These are phyloP conservation scores for Ceratocystis albifundus DNA, from an alignment of 2,329 filamentous ascomycete genomes.

Conservation along the genomic window DNA sequence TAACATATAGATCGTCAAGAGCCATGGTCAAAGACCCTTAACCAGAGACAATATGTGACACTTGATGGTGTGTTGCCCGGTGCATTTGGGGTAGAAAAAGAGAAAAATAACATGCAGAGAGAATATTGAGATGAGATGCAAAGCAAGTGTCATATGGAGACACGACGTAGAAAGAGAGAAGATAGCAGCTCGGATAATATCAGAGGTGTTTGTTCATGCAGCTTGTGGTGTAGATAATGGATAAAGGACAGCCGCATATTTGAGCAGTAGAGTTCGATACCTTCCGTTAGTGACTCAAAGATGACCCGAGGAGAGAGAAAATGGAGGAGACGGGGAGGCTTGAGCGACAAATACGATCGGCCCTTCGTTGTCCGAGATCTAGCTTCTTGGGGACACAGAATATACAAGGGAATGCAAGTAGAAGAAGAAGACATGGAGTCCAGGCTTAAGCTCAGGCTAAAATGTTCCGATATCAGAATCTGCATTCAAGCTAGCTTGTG, in stretches of 20 bases:
- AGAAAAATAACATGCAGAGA: neutral
- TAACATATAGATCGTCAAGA: neutral
- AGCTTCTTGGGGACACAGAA: neutral
- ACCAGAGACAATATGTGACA: neutral
- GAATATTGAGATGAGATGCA: neutral
- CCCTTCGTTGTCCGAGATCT: neutral
- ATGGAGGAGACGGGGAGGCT: neutral
- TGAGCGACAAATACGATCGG: slow-evolving; percentile 5
- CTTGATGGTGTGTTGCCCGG: neutral
- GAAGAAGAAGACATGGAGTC: neutral
- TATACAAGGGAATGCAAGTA: neutral
- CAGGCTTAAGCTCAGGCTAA: neutral
- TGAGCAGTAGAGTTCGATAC: no score
- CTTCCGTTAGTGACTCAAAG: neutral
- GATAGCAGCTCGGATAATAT: neutral
- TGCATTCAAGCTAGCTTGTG: neutral
- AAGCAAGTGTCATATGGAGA: neutral
- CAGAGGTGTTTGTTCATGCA: neutral
- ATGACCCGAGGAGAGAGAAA: neutral
- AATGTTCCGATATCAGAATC: neutral
- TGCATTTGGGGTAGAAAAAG: neutral
- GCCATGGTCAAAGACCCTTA: neutral
- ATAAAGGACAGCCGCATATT: neutral
- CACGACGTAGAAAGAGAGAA: neutral
- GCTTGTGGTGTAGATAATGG: neutral